Evolutionary conservation across 495 filamentous ascomycete genomes (phyloP).

Genomic region (Penicillium flavigenum): DNA sequence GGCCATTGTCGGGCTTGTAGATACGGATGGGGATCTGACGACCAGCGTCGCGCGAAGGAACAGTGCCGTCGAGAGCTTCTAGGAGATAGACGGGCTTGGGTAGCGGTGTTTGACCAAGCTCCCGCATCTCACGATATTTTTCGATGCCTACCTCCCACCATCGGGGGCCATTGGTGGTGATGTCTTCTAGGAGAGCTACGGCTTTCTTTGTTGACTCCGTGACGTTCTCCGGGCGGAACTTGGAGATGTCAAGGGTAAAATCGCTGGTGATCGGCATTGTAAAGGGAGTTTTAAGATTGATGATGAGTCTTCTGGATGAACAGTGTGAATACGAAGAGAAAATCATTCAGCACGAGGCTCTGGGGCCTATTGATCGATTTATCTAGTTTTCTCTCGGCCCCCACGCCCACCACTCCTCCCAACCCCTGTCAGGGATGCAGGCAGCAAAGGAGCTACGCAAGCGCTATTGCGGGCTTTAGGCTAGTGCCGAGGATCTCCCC

Average conservation of each 20-base stretch:
- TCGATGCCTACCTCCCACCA: conserved; percentile 21
- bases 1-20: conserved; percentile 43
- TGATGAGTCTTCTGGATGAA: conserved; percentile 1
- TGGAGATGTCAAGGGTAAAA: conserved; percentile 16
- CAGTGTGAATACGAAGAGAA: background rate
- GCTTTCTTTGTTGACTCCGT: conserved; percentile 17
- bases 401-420: too few relatives aligned
- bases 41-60: conserved; percentile 51
- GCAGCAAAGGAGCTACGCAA: too few relatives aligned
- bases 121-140: conserved; percentile 48
- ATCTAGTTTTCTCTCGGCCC: too few relatives aligned
- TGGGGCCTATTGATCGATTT: too few relatives aligned
- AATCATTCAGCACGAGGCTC: too few relatives aligned
- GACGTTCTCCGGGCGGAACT: conserved; percentile 18
- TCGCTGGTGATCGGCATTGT: conserved; percentile 22
- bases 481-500: too few relatives aligned
- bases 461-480: too few relatives aligned
- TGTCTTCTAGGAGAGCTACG: conserved; percentile 7
- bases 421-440: too few relatives aligned
- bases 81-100: conserved; percentile 39
- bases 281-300: conserved; percentile 4
- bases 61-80: conserved; percentile 29
- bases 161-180: conserved; percentile 18
- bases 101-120: conserved; percentile 42
- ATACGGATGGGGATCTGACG: conserved; percentile 50